These are phyloP conservation scores for Tylopilus sp. DNA, from an alignment of 1,284 basidiomycete species.

Conservation along the genomic window DNA sequence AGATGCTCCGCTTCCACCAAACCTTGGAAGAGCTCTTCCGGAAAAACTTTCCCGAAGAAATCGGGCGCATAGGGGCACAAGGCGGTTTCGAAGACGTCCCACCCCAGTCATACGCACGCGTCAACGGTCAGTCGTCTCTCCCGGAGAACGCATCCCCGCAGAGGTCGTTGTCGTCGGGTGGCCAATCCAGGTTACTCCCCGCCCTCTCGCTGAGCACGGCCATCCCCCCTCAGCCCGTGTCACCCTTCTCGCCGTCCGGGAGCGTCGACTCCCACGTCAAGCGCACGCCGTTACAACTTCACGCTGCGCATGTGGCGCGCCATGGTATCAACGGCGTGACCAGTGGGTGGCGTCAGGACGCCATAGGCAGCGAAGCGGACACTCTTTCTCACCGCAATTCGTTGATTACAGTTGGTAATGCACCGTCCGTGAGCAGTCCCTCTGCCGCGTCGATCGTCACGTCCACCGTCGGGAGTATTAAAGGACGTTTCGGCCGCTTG, in stretches of 20 bases:
- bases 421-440: constrained; percentile 37
- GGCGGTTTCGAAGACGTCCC: constrained; percentile 33
- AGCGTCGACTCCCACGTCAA: constrained; percentile 36
- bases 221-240: constrained; percentile 43
- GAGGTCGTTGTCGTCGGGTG: constrained; percentile 43
- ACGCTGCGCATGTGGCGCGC: constrained; percentile 71
- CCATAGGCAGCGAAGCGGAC: constrained; percentile 51
- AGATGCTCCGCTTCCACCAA: constrained; percentile 89
- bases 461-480: constrained; percentile 54
- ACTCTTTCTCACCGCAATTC: constrained; percentile 67
- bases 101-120: constrained; percentile 31
- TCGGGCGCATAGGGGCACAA: constrained; percentile 60
- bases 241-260: constrained; percentile 36
- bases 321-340: constrained; percentile 78
- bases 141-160: constrained; percentile 45
- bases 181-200: constrained; percentile 33
- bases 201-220: constrained; percentile 47
- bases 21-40: constrained; percentile 86
- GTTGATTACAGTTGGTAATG: constrained; percentile 60
- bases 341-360: constrained; percentile 66
- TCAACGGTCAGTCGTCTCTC: constrained; percentile 40
- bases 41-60: constrained; percentile 89
- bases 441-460: constrained; percentile 50
- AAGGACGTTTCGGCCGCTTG: constrained; percentile 65
- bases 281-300: constrained; percentile 72